Evolutionary conservation across 164 flowering plant genomes (phyloP).

Genomic region (Tetracentron sinense): DNA sequence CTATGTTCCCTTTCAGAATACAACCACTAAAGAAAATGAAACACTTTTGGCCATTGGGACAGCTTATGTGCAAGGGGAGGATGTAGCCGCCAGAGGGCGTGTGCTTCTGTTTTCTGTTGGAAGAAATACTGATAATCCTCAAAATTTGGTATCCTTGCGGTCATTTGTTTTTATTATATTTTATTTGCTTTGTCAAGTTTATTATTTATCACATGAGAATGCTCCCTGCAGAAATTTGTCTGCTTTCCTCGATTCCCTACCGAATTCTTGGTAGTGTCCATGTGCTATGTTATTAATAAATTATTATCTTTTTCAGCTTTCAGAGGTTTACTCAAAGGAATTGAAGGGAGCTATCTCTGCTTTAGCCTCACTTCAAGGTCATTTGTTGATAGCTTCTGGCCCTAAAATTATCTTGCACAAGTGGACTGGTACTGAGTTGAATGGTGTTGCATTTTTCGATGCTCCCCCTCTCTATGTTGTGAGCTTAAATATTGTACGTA

Average conservation of each 20-base stretch:
- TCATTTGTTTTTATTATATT: neutral
- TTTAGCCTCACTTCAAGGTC: constrained; percentile 92
- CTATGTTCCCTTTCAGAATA: constrained; percentile 48
- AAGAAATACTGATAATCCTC: constrained; percentile 57
- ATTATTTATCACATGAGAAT: too few relatives aligned
- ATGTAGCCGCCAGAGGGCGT: constrained; percentile 96
- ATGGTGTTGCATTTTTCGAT: constrained; percentile 89
- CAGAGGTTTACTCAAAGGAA: constrained; percentile 93
- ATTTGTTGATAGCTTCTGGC: constrained; percentile 90
- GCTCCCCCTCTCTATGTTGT: constrained; percentile 92
- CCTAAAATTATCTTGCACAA: constrained; percentile 91
- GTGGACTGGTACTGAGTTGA: constrained; percentile 94
- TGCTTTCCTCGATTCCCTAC: neutral
- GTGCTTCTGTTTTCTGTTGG: constrained; percentile 74
- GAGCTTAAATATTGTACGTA: constrained; percentile 93
- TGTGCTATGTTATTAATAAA: neutral
- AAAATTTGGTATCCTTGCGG: constrained; percentile 52
- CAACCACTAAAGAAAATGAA: constrained; percentile 78
- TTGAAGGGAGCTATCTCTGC: constrained; percentile 97
- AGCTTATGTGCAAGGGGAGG: constrained; percentile 99
- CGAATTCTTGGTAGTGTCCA: neutral
- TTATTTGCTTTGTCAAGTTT: neutral
- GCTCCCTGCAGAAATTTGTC: too few relatives aligned
- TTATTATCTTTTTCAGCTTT: constrained; percentile 42
- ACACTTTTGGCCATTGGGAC: constrained; percentile 95